Evolutionary conservation across 768 basidiomycete genomes (phyloP).

Genomic region (Suillus luteus): DNA sequence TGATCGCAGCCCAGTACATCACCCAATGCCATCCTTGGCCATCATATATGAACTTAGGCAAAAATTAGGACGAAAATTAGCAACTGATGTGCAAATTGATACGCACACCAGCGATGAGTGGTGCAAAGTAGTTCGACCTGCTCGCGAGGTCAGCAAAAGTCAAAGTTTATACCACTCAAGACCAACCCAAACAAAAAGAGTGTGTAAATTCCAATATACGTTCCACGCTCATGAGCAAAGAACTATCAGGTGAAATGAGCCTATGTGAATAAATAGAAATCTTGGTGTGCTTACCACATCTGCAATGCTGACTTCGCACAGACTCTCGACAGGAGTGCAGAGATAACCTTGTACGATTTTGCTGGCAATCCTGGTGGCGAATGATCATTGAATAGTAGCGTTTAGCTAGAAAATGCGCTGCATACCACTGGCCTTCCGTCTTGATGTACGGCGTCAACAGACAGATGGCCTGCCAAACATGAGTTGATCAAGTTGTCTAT

Average conservation of each 20-base stretch:
- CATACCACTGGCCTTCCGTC: conserved; percentile 22
- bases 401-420: not conserved
- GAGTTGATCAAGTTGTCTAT: not conserved
- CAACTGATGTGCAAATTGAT: not conserved
- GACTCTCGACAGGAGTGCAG: conserved; percentile 26
- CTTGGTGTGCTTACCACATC: conserved; percentile 16
- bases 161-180: not conserved
- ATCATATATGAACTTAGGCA: conserved; percentile 21
- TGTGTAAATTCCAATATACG: conserved; percentile 23
- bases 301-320: conserved; percentile 24
- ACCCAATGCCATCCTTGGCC: conserved; percentile 26
- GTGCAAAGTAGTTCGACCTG: conserved; percentile 25
- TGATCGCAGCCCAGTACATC: conserved; percentile 26
- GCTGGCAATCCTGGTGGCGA: conserved; percentile 18
- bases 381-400: not conserved
- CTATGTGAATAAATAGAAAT: not conserved
- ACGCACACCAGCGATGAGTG: conserved; percentile 24
- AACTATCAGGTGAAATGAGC: conserved; percentile 14
- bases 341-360: conserved; percentile 24
- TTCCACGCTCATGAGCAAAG: conserved; percentile 25
- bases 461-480: conserved; percentile 19
- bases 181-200: conserved; percentile 23
- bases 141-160: conserved; percentile 1
- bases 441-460: conserved; percentile 23
- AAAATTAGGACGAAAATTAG: not conserved